Evolutionary conservation across 2,329 filamentous ascomycete species (phyloP).

Genomic region (Dactylellina sp.): DNA sequence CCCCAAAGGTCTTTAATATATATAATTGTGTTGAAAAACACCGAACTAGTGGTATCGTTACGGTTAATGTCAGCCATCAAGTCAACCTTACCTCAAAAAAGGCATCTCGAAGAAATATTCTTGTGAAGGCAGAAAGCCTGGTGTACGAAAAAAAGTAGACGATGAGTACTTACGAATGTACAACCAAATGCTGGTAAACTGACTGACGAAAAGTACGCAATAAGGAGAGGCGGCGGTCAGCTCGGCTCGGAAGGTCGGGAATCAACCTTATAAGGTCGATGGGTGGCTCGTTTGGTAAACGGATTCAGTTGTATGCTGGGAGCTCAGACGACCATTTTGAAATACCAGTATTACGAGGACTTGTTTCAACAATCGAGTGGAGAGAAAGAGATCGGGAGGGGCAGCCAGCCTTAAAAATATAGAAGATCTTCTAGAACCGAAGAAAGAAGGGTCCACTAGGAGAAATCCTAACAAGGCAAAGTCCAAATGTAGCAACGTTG

Average conservation of each 20-base stretch:
- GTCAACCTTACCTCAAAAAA: constrained; percentile 55
- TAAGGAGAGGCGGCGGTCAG: constrained; percentile 49
- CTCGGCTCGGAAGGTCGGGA: constrained; percentile 28
- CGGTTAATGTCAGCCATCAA: constrained; percentile 44
- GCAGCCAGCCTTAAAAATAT: constrained; percentile 53
- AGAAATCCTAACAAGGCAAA: constrained; percentile 45
- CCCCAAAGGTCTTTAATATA: constrained; percentile 23
- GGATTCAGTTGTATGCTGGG: constrained; percentile 14
- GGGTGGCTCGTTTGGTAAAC: constrained; percentile 35
- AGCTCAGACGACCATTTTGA: constrained; percentile 43
- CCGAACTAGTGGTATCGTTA: constrained; percentile 3
- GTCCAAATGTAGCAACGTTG: constrained; percentile 56
- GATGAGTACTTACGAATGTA: constrained; percentile 44
- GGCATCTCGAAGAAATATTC: constrained; percentile 1
- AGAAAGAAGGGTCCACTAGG: constrained; percentile 25
- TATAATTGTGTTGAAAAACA: constrained; percentile 32
- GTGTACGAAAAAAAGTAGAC: constrained; percentile 9
- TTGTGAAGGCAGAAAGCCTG: constrained; percentile 19
- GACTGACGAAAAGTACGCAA: constrained; percentile 21
- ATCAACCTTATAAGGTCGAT: constrained; percentile 53
- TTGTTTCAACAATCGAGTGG: constrained; percentile 33
- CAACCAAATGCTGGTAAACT: constrained; percentile 10
- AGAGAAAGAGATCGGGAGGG: constrained; percentile 44
- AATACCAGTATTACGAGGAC: constrained; percentile 27
- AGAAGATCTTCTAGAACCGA: constrained; percentile 57